These are phyloP conservation scores for Mollisiaceae sp. DNA, from an alignment of 2,329 filamentous ascomycete genomes.

Conservation along the genomic window DNA sequence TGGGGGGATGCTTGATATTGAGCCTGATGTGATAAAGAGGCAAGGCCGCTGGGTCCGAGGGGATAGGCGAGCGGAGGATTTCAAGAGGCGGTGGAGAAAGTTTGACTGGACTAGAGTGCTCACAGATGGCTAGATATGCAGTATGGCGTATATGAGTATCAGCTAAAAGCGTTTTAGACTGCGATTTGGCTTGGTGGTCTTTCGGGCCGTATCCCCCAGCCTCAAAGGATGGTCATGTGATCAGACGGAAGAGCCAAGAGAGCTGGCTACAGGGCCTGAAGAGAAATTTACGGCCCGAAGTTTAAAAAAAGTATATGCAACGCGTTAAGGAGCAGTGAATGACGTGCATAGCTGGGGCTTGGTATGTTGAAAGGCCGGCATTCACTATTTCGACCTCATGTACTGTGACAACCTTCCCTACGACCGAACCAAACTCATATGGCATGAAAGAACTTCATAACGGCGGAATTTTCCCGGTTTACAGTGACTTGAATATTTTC, in stretches of 20 bases:
- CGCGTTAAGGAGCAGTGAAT: not conserved
- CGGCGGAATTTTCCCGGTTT: not conserved
- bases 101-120: constrained; percentile 84
- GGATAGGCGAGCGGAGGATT: constrained; percentile 71
- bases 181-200: not conserved
- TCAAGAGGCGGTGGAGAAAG: constrained; percentile 84
- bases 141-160: not conserved
- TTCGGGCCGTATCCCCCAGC: not conserved
- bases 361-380: not conserved
- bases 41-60: constrained; percentile 82
- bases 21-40: constrained; percentile 82
- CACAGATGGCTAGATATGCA: constrained; percentile 36
- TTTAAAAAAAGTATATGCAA: not conserved
- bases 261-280: not conserved
- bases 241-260: not conserved
- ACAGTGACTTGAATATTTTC: not conserved
- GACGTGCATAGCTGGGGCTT: not conserved
- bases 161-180: not conserved
- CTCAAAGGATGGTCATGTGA: not conserved
- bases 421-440: not conserved
- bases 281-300: not conserved
- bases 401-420: not conserved
- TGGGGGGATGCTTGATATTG: constrained; percentile 87
- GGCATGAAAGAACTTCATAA: not conserved
- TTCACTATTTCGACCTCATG: constrained; percentile 5